Conservation (phyloP, 176 grass and related monocot genomes). For the Phoenix roebelenii region DNA sequence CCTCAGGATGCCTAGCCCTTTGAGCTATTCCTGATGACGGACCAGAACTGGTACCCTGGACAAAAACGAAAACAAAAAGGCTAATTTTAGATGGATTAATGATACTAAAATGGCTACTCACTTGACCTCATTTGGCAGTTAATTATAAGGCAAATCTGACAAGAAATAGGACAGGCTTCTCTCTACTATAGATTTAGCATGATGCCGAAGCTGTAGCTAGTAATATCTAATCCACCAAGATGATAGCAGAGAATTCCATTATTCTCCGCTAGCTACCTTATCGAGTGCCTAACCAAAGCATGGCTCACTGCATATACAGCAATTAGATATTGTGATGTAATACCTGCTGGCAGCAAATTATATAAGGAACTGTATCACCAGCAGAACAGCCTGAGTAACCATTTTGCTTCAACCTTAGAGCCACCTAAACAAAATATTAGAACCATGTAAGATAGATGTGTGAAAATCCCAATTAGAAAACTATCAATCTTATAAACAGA, state of each 20-base stretch:
- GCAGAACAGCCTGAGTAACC: slow-evolving; percentile 73
- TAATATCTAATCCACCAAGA: no score
- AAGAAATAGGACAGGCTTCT: no score
- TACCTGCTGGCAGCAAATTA: slow-evolving; percentile 92
- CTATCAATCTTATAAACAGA: not conserved
- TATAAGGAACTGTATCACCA: slow-evolving; percentile 89
- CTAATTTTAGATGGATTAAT: slow-evolving; percentile 4
- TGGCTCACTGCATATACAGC: no score
- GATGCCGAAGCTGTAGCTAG: no score
- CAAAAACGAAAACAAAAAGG: slow-evolving; percentile 18
- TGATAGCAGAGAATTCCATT: no score
- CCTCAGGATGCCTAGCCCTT: slow-evolving; percentile 91
- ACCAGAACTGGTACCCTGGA: slow-evolving; percentile 40
- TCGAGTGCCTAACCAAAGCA: no score
- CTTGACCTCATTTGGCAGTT: no score
- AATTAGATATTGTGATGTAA: not conserved
- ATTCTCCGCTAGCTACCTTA: no score
- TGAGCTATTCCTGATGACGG: slow-evolving; percentile 76
- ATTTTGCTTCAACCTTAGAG: slow-evolving; percentile 89
- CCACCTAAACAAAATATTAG: slow-evolving; percentile 45
- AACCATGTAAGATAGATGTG: slow-evolving; percentile 1
- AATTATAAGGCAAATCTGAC: no score
- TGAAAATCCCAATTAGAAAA: slow-evolving; percentile 3
- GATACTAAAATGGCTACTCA: not conserved
- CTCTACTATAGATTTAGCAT: no score